phyloP scores from a whole-genome alignment of 2,329 filamentous ascomycete genomes.

The Tricladium varicosporioides region DNA sequence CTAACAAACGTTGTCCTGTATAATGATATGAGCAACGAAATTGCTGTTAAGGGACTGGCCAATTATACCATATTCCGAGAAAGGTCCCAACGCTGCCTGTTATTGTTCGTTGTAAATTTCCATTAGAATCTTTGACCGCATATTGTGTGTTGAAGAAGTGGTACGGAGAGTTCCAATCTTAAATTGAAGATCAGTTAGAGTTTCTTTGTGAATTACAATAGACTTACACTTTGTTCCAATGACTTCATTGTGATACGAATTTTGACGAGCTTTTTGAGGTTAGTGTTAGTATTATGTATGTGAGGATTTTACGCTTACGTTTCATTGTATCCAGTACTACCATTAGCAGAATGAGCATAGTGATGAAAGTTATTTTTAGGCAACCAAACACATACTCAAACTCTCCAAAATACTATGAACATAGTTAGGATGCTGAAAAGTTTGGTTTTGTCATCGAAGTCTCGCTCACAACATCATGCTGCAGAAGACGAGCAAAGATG shows the following conservation, averaged over 20 bases:
- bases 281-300: conserved; percentile 4
- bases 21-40: neutral
- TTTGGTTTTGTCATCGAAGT: too few relatives aligned
- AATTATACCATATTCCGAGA: conserved; percentile 37
- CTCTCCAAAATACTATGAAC: conserved; percentile 32
- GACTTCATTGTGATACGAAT: conserved; percentile 38
- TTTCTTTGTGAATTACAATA: neutral
- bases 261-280: conserved; percentile 30
- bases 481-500: too few relatives aligned
- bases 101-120: conserved; percentile 32
- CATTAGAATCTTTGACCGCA: conserved; percentile 33
- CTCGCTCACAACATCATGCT: too few relatives aligned
- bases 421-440: too few relatives aligned
- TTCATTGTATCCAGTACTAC: conserved; percentile 38
- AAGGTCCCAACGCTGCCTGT: conserved; percentile 37
- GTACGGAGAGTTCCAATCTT: conserved; percentile 38
- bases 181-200: too few relatives aligned
- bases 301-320: conserved; percentile 27
- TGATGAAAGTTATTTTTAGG: conserved; percentile 39
- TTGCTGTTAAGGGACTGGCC: conserved; percentile 7
- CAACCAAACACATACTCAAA: conserved; percentile 40
- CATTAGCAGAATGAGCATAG: conserved; percentile 38
- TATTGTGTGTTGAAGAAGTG: conserved; percentile 39
- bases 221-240: conserved; percentile 37
- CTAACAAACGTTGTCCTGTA: conserved; percentile 38